Evolutionary conservation across 176 grass and related monocot genomes (phyloP).

Genomic region (Aegilops longissima): DNA sequence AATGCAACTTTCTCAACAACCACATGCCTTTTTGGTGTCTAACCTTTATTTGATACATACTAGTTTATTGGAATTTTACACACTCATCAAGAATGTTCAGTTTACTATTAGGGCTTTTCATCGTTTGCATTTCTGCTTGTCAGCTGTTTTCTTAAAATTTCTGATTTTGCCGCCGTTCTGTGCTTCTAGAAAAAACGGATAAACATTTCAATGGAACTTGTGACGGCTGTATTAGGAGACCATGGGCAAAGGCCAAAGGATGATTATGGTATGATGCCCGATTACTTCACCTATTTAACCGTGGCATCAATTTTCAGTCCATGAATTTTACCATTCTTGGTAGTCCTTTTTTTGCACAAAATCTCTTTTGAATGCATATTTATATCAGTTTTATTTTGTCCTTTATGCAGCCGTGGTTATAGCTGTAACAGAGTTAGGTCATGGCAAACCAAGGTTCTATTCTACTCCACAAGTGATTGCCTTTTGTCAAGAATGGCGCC

Average conservation of each 20-base stretch:
- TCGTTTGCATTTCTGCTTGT: background rate
- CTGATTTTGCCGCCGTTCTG: constrained; percentile 18
- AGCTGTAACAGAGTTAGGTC: constrained; percentile 77
- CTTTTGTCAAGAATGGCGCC: constrained; percentile 88
- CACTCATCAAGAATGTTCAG: background rate
- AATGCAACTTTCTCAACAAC: background rate
- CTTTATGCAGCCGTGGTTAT: constrained; percentile 69
- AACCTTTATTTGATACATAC: background rate
- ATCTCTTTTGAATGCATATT: background rate
- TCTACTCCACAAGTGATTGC: constrained; percentile 81
- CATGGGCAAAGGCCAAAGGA: constrained; percentile 94
- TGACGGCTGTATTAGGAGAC: constrained; percentile 93
- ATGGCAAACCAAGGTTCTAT: constrained; percentile 92
- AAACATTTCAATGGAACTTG: constrained; percentile 95
- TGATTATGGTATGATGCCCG: constrained; percentile 74
- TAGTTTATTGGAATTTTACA: background rate
- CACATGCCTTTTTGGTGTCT: background rate
- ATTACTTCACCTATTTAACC: background rate
- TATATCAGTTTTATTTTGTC: constrained; percentile 24
- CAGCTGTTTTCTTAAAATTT: background rate
- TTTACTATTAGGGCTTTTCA: constrained; percentile 18
- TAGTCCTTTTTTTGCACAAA: background rate
- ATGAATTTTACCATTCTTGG: background rate
- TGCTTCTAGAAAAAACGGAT: constrained; percentile 61
- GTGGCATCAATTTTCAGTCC: background rate